Evolutionary conservation across 2,329 filamentous ascomycete genomes (phyloP), one percentile per base, ranked within the genome.

Genomic region (Lizonia empirigonia): DNA sequence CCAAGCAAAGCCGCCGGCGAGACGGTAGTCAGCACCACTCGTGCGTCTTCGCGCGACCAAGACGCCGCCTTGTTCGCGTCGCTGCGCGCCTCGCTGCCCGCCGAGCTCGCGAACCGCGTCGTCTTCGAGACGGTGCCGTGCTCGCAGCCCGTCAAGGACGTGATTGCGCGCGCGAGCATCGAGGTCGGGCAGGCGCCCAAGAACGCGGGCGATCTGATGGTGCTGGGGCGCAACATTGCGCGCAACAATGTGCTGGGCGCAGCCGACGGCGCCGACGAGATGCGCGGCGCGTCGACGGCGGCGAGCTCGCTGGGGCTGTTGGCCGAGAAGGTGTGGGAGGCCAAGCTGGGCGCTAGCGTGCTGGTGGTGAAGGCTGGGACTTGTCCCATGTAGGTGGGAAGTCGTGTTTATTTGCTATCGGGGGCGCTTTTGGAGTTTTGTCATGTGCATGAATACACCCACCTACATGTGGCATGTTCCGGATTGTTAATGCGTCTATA

Each of bases 161-260:
- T 80, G 1, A 56, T 88, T 1, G 74, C 78, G 5, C 72, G 80
- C 4, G 87, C 87, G 0, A 78, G 79, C 42, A 71, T 78, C 22
- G 84, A 86, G 44, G 78, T 90, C 2, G 83, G 82, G 0, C 81
- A 83, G 52, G 79, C 80, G 15, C 77, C 81, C 0, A 81, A 78
- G 64, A 90, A 89, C 60, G 85, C 85, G 0, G 88, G 88, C 2
- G 88, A 91, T 65, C 76, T 92, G 18, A 77, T 92, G 13, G 78
- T 92, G 1, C 74, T 90, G 10, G 88, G 88, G 0, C 78, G 86
- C 27, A 74, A 74, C 33, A 59, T 68, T 27, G 55, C 53, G 0
- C 50, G 64, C 42, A 74, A 60, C 16, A 23, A 53, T 4, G 52
- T 39, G 10, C 24, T 32, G 70, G 77, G 20, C 55, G 49, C 16